phyloP scores from a whole-genome alignment of 495 filamentous ascomycete genomes.

The Penicillium manginii region DNA sequence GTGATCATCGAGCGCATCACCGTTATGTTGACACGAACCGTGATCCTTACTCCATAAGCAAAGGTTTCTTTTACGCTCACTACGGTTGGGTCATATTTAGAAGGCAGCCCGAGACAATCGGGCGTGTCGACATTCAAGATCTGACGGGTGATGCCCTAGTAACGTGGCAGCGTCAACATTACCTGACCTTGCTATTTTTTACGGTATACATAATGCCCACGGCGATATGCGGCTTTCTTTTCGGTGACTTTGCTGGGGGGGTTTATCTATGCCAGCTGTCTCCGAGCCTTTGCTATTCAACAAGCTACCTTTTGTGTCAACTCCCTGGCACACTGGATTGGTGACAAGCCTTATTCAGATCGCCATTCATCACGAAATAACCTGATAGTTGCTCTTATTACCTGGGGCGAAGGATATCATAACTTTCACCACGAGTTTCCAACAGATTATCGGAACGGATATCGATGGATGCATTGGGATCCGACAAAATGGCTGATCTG shows the following conservation, averaged over 20 bases:
- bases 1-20: no score
- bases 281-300: slow-evolving; percentile 5
- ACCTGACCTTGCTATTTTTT: slow-evolving; percentile 1
- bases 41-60: no score
- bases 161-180: no score
- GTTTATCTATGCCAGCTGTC: slow-evolving; percentile 16
- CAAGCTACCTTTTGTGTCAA: slow-evolving; percentile 26
- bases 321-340: slow-evolving; percentile 24
- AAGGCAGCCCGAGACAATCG: no score
- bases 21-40: no score
- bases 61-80: no score
- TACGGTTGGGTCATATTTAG: no score
- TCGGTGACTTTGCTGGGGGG: slow-evolving; percentile 16
- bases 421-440: slow-evolving; percentile 99
- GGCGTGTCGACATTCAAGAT: no score
- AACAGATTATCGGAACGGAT: slow-evolving; percentile 93
- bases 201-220: slow-evolving; percentile 1
- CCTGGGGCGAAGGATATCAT: slow-evolving; percentile 97
- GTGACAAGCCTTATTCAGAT: slow-evolving; percentile 12
- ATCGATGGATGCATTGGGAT: slow-evolving; percentile 93
- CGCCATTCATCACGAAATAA: background rate
- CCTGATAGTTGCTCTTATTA: slow-evolving; percentile 60
- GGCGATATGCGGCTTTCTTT: slow-evolving; percentile 5
- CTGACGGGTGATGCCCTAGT: no score
- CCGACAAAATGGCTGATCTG: slow-evolving; percentile 96